Conservation (phyloP, 1,284 basidiomycete species). For the Prillingera fragicola region DNA sequence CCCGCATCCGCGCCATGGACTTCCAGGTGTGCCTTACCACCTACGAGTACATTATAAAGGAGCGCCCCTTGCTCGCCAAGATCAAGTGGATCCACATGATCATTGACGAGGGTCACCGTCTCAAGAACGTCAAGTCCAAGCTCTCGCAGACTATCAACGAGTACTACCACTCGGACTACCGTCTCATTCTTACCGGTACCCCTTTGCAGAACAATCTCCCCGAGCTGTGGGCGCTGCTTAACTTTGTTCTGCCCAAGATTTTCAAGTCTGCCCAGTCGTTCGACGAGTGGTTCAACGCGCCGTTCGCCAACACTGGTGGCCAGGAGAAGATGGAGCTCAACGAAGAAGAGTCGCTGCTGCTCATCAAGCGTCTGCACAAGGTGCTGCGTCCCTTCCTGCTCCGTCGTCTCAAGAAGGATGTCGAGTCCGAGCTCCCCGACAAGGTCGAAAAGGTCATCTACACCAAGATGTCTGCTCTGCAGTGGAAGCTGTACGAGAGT, state of each 20-base stretch:
- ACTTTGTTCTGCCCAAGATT: conserved; percentile 96
- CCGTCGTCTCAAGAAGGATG: conserved; percentile 95
- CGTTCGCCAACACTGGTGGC: conserved; percentile 94
- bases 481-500: conserved; percentile 89
- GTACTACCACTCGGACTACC: conserved; percentile 87
- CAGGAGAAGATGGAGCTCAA: conserved; percentile 95
- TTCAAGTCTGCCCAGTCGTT: conserved; percentile 99
- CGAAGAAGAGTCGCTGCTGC: conserved; percentile 98
- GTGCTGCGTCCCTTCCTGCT: conserved; percentile 96
- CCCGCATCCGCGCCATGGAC: conserved; percentile 50
- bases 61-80: conserved; percentile 80
- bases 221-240: conserved; percentile 95
- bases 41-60: conserved; percentile 99
- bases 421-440: conserved; percentile 94
- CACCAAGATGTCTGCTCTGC: conserved; percentile 91
- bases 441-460: conserved; percentile 99
- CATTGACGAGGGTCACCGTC: conserved; percentile 98
- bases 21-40: conserved; percentile 97
- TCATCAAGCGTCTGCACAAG: conserved; percentile 97
- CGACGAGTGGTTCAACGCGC: conserved; percentile 99
- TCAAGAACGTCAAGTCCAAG: conserved; percentile 99
- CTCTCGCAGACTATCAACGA: conserved; percentile 87
- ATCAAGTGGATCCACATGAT: conserved; percentile 99
- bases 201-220: conserved; percentile 98
- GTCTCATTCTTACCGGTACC: conserved; percentile 95